Percentiles rank a stretch among this genome's conserved stretches.
Evolutionary conservation across 345 rosid species (phyloP).

Genomic region (Trapa incisa): DNA sequence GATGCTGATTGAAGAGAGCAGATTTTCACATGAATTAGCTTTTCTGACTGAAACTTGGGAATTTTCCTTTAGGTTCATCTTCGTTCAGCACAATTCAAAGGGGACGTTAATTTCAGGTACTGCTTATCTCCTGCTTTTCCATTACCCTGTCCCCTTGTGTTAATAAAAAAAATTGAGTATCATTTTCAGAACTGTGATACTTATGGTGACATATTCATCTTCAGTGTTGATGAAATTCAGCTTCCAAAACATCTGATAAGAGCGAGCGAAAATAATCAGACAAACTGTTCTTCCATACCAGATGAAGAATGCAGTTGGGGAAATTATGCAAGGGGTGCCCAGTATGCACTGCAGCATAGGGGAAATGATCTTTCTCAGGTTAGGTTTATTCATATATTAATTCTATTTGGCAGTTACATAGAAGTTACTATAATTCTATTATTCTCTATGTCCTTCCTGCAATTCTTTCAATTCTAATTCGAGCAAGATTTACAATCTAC

Average conservation of each 20-base stretch:
- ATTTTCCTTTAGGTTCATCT: slow-evolving; percentile 45
- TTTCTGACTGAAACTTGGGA: slow-evolving; percentile 8
- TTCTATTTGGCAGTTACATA: not conserved
- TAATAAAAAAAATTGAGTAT: not conserved
- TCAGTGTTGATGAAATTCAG: slow-evolving; percentile 61
- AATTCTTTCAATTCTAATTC: not conserved
- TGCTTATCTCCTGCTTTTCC: not conserved
- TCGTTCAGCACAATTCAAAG: slow-evolving; percentile 63
- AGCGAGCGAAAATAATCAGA: slow-evolving; percentile 18
- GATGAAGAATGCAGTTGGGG: slow-evolving; percentile 62
- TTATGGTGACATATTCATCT: slow-evolving; percentile 5
- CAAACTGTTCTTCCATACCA: slow-evolving; percentile 18
- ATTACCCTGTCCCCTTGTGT: slow-evolving; percentile 1
- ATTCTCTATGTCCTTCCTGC: not conserved
- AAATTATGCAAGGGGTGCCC: slow-evolving; percentile 78
- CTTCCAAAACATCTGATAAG: slow-evolving; percentile 23
- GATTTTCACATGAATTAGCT: not conserved
- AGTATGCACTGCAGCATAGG: slow-evolving; percentile 57
- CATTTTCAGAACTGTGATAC: slow-evolving; percentile 1
- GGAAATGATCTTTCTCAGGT: slow-evolving; percentile 58
- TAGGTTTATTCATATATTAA: slow-evolving; percentile 9
- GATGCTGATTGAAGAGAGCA: not conserved
- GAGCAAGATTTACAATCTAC: not conserved
- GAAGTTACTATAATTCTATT: not conserved
- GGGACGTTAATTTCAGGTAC: slow-evolving; percentile 78